Conservation (phyloP, 1,284 basidiomycete genomes). For the Ganoderma lucidum region DNA sequence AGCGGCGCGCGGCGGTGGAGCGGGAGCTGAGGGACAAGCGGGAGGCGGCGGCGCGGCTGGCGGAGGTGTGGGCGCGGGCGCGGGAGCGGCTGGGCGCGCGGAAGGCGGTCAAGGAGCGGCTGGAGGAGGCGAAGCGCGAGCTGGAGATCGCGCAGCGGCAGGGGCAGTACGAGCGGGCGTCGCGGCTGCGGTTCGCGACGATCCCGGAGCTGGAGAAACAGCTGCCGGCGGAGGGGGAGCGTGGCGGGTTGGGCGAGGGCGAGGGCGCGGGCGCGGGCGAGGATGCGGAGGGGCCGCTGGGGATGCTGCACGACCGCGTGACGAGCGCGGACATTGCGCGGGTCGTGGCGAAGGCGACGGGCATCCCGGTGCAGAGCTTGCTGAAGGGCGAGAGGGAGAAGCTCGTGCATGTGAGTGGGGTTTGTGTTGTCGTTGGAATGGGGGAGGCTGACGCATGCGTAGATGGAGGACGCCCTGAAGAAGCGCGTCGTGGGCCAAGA, state of each 20-base stretch:
- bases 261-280: constrained; percentile 40
- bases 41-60: constrained; percentile 68
- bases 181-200: constrained; percentile 81
- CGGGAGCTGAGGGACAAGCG: constrained; percentile 66
- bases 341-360: constrained; percentile 90
- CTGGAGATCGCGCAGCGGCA: constrained; percentile 89
- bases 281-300: constrained; percentile 54
- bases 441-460: constrained; percentile 14
- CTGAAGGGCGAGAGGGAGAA: constrained; percentile 92
- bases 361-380: constrained; percentile 90
- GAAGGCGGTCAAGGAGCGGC: constrained; percentile 79
- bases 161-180: constrained; percentile 85
- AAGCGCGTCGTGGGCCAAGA: constrained; percentile 90
- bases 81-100: constrained; percentile 78
- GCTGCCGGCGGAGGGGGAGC: constrained; percentile 70
- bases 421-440: constrained; percentile 8
- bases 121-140: constrained; percentile 88
- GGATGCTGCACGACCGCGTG: constrained; percentile 87
- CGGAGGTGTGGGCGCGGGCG: constrained; percentile 83
- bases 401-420: constrained; percentile 78
- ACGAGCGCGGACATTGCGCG: constrained; percentile 89
- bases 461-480: constrained; percentile 88
- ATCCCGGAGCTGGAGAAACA: constrained; percentile 85
- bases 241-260: too few relatives aligned
- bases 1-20: constrained; percentile 76